These are phyloP conservation scores for Aureobasidium sp. DNA, from an alignment of 2,329 filamentous ascomycete genomes.

Conservation along the genomic window DNA sequence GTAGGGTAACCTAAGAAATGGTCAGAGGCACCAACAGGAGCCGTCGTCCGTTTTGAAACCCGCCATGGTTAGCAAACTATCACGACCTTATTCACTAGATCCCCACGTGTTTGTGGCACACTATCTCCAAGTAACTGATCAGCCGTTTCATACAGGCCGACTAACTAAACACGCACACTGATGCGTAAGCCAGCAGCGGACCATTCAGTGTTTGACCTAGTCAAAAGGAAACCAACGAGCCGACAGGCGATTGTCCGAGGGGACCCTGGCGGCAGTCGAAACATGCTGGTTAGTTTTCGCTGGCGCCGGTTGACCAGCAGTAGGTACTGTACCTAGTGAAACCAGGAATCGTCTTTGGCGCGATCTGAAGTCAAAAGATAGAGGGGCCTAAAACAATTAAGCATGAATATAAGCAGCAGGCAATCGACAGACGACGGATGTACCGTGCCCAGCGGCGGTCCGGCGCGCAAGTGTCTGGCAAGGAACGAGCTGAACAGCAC, in stretches of 20 bases:
- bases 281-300: background rate
- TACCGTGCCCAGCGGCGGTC: conserved; percentile 8
- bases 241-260: background rate
- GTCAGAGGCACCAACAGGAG: conserved; percentile 7
- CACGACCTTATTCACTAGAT: conserved; percentile 4
- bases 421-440: conserved; percentile 1
- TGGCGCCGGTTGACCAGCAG: conserved; percentile 8
- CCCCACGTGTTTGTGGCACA: background rate
- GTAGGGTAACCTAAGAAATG: background rate
- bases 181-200: conserved; percentile 9
- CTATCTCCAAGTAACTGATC: background rate
- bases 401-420: conserved; percentile 12
- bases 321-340: background rate
- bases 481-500: conserved; percentile 10
- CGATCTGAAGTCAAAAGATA: conserved; percentile 6
- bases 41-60: conserved; percentile 14
- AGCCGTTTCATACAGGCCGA: background rate
- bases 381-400: conserved; percentile 4
- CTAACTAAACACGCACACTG: background rate
- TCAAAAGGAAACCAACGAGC: conserved; percentile 1
- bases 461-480: conserved; percentile 11
- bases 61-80: conserved; percentile 6
- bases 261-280: background rate
- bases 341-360: conserved; percentile 3
- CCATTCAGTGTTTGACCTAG: background rate